phyloP scores from a whole-genome alignment of 179 eudicot genomes.

The Amaranthus tricolor region DNA sequence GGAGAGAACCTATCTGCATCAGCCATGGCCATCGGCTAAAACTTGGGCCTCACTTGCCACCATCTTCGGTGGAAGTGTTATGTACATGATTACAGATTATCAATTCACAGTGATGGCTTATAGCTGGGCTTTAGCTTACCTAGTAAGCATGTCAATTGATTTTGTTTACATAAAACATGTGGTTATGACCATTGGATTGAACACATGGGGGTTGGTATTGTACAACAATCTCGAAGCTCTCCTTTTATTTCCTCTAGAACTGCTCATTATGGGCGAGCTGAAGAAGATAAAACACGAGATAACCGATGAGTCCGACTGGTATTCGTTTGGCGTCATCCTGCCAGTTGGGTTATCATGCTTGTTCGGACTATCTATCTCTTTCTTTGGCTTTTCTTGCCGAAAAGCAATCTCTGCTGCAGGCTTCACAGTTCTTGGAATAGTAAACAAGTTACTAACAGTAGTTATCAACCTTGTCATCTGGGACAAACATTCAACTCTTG shows the following conservation, averaged over 20 bases:
- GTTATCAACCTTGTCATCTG: conserved; percentile 80
- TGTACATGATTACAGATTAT: conserved; percentile 84
- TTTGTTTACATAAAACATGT: conserved; percentile 98
- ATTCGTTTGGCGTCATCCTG: conserved; percentile 68
- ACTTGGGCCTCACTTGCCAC: conserved; percentile 86
- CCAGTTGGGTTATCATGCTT: conserved; percentile 92
- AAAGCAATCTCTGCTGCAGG: conserved; percentile 93
- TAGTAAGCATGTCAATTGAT: conserved; percentile 92
- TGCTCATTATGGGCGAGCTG: conserved; percentile 87
- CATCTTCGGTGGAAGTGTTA: conserved; percentile 83
- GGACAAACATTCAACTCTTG: conserved; percentile 88
- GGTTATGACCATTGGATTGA: conserved; percentile 85
- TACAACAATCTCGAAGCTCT: conserved; percentile 96
- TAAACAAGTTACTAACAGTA: conserved; percentile 86
- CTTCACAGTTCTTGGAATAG: conserved; percentile 94
- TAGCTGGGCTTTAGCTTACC: conserved; percentile 88
- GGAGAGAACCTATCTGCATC: conserved; percentile 90
- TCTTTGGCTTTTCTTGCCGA: conserved; percentile 92
- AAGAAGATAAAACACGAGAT: conserved; percentile 90
- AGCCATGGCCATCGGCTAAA: conserved; percentile 84
- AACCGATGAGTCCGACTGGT: conserved; percentile 78
- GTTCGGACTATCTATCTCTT: conserved; percentile 86
- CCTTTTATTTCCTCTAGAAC: conserved; percentile 77
- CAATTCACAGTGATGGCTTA: conserved; percentile 87
- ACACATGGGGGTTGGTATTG: conserved; percentile 94